Evolutionary conservation across 495 filamentous ascomycete species (phyloP), one percentile per base, ranked within the genome.

Genomic region (Staphylotrichum tortipilum): DNA sequence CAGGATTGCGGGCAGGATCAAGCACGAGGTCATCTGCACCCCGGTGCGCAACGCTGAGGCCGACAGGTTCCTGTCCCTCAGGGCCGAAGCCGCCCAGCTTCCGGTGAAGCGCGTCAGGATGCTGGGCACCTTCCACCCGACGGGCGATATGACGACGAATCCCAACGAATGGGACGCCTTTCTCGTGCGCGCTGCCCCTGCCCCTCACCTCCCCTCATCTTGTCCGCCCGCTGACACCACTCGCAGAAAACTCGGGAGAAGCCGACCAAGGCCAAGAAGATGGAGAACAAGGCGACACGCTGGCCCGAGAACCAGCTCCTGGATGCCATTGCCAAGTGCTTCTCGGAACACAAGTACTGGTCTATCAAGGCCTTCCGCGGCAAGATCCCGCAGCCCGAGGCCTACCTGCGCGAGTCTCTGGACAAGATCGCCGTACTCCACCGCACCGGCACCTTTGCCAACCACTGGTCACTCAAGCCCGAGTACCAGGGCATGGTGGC

Each of bases 331-430:
- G 89, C 88, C 71, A 64, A 72, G 14, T 85, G 81, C 60, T 98
- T 97, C 78, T 77, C 81, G 28, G 67, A 81, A 44, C 94, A 84
- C 73, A 79, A 78, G 45, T 96, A 89, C 67, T 97, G 91, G 91
- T 78, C 85, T 15, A 84, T 97, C 72, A 89, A 85, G 58, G 78
- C 79, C 0, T 78, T 98, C 55, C 85, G 86, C 52, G 70, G 75
- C 18, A 66, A 71, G 53, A 75, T 90, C 28, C 72, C 78, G 43
- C 92, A 98, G 70, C 92, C 92, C 0, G 92, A 98, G 62, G 83
- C 84, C 4, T 98, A 89, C 64, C 80, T 98, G 41, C 89, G 89
- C 52, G 79, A 94, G 64, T 83, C 80, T 1, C 65, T 98, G 51
- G 84, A 89, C 49, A 78, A 87, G 64, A 78, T 97, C 48, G 94